Evolutionary conservation across 2,329 filamentous ascomycete species (phyloP).

Genomic region (Coniochaeta ligniaria): DNA sequence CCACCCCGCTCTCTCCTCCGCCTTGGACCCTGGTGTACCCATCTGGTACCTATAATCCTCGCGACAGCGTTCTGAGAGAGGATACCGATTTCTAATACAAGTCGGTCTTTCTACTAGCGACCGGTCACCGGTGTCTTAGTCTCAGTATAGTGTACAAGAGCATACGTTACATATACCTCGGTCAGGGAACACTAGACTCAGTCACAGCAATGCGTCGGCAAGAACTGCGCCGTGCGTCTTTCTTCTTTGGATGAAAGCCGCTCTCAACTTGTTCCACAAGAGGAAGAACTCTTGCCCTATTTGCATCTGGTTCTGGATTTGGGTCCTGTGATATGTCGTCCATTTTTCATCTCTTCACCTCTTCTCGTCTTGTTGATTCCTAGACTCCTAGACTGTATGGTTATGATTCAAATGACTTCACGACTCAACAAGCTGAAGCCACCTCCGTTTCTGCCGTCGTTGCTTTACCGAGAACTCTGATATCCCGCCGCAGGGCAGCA

Average conservation of each 20-base stretch:
- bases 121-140: background rate
- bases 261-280: background rate
- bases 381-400: background rate
- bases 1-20: background rate
- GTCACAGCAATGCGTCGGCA: background rate
- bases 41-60: background rate
- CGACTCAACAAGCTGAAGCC: background rate
- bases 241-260: background rate
- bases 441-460: background rate
- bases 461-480: background rate
- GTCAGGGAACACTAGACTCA: background rate
- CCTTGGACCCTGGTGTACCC: background rate
- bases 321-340: background rate
- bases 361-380: background rate
- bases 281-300: background rate
- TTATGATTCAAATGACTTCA: background rate
- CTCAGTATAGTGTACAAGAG: slow-evolving; percentile 1
- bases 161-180: background rate
- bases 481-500: background rate
- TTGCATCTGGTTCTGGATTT: background rate
- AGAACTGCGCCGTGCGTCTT: background rate
- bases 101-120: background rate
- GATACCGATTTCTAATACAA: no score
- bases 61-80: no score
- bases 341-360: background rate